Evolutionary conservation across 345 rosid genomes (phyloP).

Genomic region (Dipteronia sinensis): DNA sequence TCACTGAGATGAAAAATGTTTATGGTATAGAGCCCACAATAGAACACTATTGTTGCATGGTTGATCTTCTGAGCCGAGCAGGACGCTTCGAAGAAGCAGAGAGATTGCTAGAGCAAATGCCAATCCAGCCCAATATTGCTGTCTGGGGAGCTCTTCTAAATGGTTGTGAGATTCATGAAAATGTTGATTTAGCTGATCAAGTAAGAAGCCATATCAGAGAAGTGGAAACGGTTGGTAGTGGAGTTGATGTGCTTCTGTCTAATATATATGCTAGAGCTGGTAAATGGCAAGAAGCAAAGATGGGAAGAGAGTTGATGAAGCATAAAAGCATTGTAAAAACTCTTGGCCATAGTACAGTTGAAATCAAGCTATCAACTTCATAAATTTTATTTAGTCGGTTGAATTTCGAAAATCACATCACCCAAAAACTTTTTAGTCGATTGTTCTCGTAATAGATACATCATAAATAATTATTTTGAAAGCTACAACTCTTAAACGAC

Average conservation of each 20-base stretch:
- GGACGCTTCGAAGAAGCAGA: slow-evolving; percentile 50
- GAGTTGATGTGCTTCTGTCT: slow-evolving; percentile 48
- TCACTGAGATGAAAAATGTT: slow-evolving; percentile 38
- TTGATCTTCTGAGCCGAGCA: slow-evolving; percentile 61
- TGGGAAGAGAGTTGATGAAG: slow-evolving; percentile 49
- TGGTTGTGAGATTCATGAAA: slow-evolving; percentile 57
- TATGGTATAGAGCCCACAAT: slow-evolving; percentile 43
- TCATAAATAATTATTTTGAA: too few species aligned
- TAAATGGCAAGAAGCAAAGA: slow-evolving; percentile 46
- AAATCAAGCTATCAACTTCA: slow-evolving; percentile 16
- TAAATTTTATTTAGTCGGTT: too few species aligned
- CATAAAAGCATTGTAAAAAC: slow-evolving; percentile 36
- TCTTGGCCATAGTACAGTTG: slow-evolving; percentile 49
- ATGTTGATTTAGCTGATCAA: slow-evolving; percentile 41
- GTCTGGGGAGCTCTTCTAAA: slow-evolving; percentile 60
- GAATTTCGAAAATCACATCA: too few species aligned
- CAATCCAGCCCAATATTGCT: slow-evolving; percentile 37
- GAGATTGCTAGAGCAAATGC: slow-evolving; percentile 43
- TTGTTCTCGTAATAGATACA: too few species aligned
- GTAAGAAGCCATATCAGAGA: slow-evolving; percentile 33
- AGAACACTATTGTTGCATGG: slow-evolving; percentile 51
- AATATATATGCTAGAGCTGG: slow-evolving; percentile 55
- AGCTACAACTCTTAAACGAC: slow-evolving; percentile 30
- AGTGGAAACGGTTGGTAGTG: slow-evolving; percentile 44
- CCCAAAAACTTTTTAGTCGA: too few species aligned